Evolutionary conservation across 768 basidiomycete genomes (phyloP).

Genomic region (Calocybe indica): DNA sequence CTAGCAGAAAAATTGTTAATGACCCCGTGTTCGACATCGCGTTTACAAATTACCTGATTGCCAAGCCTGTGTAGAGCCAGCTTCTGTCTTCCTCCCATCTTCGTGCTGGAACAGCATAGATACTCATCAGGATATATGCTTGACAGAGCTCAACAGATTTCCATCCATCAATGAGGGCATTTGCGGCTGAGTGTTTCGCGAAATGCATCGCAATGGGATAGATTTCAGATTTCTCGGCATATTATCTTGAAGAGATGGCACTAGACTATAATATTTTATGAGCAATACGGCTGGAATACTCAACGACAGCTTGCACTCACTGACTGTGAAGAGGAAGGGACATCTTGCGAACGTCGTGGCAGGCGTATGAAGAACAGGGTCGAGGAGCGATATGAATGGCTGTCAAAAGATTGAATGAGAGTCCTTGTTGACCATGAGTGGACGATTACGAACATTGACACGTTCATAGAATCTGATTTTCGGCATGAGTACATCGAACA

Average conservation of each 20-base stretch:
- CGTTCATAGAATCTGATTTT: conserved; percentile 56
- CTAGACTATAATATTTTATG: conserved; percentile 48
- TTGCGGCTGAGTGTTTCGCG: conserved; percentile 76
- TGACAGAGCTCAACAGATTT: conserved; percentile 86
- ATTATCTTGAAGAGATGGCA: conserved; percentile 80
- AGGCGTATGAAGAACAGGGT: conserved; percentile 77
- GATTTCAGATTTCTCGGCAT: conserved; percentile 73
- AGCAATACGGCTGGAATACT: background rate
- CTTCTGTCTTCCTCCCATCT: conserved; percentile 89
- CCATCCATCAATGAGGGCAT: conserved; percentile 75
- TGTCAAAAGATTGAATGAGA: conserved; percentile 12
- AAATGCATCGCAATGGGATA: conserved; percentile 89
- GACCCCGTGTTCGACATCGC: background rate
- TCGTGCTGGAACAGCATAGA: conserved; percentile 73
- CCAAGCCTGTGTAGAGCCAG: conserved; percentile 86
- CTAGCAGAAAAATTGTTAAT: conserved; percentile 25
- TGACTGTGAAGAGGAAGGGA: conserved; percentile 87
- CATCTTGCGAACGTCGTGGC: conserved; percentile 75
- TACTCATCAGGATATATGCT: conserved; percentile 85
- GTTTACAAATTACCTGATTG: conserved; percentile 50
- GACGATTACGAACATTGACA: conserved; percentile 51
- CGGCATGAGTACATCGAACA: conserved; percentile 3
- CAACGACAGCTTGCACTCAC: conserved; percentile 33
- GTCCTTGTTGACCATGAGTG: background rate
- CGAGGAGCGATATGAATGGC: conserved; percentile 72